Conservation (phyloP, 1,139 yeast genomes). For the Debaryomyces singareniensis region DNA sequence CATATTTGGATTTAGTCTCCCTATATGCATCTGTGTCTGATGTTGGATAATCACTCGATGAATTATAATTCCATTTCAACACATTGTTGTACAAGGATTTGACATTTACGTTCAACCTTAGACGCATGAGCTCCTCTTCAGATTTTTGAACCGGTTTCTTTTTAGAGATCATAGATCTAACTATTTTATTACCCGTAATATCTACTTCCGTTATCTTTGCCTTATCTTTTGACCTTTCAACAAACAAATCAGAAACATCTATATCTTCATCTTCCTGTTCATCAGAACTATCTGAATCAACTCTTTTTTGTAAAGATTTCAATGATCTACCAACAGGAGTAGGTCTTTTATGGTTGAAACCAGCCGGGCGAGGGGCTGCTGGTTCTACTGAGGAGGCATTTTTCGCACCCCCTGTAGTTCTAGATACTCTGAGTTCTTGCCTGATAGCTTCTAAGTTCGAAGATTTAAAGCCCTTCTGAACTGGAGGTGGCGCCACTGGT, state of each 20-base stretch:
- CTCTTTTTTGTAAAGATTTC: conserved; percentile 24
- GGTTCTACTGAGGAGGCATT: conserved; percentile 29
- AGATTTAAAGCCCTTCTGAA: conserved; percentile 25
- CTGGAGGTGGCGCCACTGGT: conserved; percentile 35
- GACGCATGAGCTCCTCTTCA: conserved; percentile 75
- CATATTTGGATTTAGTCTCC: conserved; percentile 41
- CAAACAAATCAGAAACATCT: conserved; percentile 37
- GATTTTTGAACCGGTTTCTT: conserved; percentile 35
- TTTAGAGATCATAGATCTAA: conserved; percentile 9
- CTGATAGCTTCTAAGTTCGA: conserved; percentile 36
- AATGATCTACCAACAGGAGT: conserved; percentile 32
- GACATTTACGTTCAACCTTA: conserved; percentile 70
- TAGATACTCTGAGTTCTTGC: conserved; percentile 24
- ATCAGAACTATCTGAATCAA: conserved; percentile 29
- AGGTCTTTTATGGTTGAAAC: conserved; percentile 51
- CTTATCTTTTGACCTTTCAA: conserved; percentile 26
- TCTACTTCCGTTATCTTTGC: conserved; percentile 35
- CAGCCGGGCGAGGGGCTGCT: conserved; percentile 77
- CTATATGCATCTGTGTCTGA: conserved; percentile 35
- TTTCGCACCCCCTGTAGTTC: conserved; percentile 23
- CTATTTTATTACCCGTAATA: conserved; percentile 29
- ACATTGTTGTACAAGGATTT: conserved; percentile 68
- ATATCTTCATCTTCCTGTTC: conserved; percentile 28
- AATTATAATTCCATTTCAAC: conserved; percentile 71
- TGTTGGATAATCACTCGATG: conserved; percentile 51